Evolutionary conservation across 2,329 filamentous ascomycete species (phyloP), one percentile per base, ranked within the genome.

Genomic region (Xylaria hypoxylon): DNA sequence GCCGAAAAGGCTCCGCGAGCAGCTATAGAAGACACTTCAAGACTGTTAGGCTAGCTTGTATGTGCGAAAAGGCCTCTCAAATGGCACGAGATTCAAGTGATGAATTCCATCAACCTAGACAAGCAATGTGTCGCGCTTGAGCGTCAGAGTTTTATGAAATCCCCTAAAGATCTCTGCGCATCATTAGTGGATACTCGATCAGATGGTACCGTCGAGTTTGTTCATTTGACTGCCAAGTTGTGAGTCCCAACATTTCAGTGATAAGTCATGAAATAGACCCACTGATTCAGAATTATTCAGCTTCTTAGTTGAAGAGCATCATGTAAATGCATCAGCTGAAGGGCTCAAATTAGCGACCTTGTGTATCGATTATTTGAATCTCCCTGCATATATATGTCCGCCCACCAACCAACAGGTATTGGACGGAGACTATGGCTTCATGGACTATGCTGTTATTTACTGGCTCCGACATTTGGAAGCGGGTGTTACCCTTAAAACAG

Each of bases 71-170:
- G 79, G 17, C 73, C 80, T 1, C 69, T 82, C 13, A 79, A 77
- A 57, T 80, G 77, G 79, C 73, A 77, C 51, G 81, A 82, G 64
- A 77, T 82, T n/a, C 80, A 82, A 74, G 75, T 67, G 6, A 75
- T 77, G 33, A 72, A 77, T 24, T 77, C 80, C 1, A 77, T 81
- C 19, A 64, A 80, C 57, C 11, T 76, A 1, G 71, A 75, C 1
- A 47, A 71, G 3, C 60, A 73, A 59, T 59, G 28, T 1, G 65
- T 81, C 1, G 72, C 79, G 11, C 76, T 72, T 50, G 72, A 78
- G 5, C 66, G 71, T 2, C 58, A 69, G 19, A 68, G 69, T 15
- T 71, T 80, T n/a, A 59, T 68, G 3, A 70, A 70, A 5, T 59
- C 71, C 22, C 65, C 74, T 2, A 73, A 77, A 48, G 78, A 82